A percentile compares a stretch with the other conserved stretches of the same genome.
Conservation (phyloP, 2,329 filamentous ascomycete genomes). For the Phyllosticta ampelicida region DNA sequence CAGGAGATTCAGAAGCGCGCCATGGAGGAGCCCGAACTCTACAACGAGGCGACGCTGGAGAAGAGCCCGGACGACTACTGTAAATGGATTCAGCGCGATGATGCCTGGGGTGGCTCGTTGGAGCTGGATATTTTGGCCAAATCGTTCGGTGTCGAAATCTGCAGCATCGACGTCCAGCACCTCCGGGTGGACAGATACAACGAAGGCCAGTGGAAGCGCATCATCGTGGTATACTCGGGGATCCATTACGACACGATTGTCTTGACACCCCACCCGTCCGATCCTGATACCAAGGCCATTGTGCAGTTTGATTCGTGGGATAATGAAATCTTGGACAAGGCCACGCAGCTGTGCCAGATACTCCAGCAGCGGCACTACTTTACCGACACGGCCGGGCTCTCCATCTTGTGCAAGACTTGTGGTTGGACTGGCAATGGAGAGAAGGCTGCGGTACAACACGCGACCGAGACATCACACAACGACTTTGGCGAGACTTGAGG, state of each 20-base stretch:
- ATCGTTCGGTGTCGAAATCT: constrained; percentile 77
- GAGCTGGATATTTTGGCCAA: constrained; percentile 78
- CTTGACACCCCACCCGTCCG: constrained; percentile 49
- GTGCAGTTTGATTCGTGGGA: constrained; percentile 57
- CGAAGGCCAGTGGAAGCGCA: constrained; percentile 56
- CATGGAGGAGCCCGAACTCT: constrained; percentile 54
- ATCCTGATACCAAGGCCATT: constrained; percentile 47
- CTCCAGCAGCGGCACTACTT: constrained; percentile 70
- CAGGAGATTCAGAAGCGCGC: constrained; percentile 54
- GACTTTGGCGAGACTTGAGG: constrained; percentile 37
- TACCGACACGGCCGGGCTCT: constrained; percentile 75
- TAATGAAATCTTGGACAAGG: constrained; percentile 46
- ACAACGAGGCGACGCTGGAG: constrained; percentile 67
- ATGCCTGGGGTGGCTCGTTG: constrained; percentile 86
- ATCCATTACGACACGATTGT: constrained; percentile 91
- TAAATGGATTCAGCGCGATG: constrained; percentile 64
- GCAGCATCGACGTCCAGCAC: constrained; percentile 68
- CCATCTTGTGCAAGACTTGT: constrained; percentile 66
- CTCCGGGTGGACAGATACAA: constrained; percentile 65
- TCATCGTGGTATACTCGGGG: constrained; percentile 78
- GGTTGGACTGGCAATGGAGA: constrained; percentile 59
- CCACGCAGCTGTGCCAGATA: constrained; percentile 43
- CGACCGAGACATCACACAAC: constrained; percentile 48
- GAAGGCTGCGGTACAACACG: constrained; percentile 51
- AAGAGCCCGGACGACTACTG: constrained; percentile 63